A percentile compares a stretch with the other conserved stretches of the same genome.
Conservation (phyloP, 257 asterid genomes). For the Leptodermis oblonga region DNA sequence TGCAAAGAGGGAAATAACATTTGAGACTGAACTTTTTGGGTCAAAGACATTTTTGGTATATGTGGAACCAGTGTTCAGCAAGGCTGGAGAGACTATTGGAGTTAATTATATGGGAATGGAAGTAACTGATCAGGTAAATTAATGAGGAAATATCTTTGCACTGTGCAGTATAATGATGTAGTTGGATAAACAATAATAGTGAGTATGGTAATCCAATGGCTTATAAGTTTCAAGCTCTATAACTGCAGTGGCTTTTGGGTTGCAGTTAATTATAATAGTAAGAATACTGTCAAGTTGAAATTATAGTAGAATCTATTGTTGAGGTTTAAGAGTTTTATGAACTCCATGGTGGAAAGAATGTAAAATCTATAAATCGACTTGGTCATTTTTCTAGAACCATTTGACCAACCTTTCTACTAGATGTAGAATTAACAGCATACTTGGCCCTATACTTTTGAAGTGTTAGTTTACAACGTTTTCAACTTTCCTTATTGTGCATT, state of each 20-base stretch:
- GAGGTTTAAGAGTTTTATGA: not conserved
- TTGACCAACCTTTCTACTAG: not conserved
- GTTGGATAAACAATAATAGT: not conserved
- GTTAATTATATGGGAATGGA: constrained; percentile 97
- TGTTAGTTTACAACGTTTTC: not conserved
- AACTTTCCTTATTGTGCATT: not conserved
- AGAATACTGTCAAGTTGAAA: not conserved
- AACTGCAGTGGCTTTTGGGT: not conserved
- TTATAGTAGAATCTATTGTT: not conserved
- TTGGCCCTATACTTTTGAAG: not conserved
- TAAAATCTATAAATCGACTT: not conserved
- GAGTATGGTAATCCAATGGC: not conserved
- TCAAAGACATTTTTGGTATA: constrained; percentile 73
- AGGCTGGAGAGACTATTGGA: constrained; percentile 77
- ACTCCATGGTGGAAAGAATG: not conserved
- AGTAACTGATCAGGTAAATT: constrained; percentile 73
- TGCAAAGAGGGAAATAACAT: constrained; percentile 85
- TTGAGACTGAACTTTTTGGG: constrained; percentile 79
- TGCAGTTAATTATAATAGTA: not conserved
- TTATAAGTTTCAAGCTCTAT: not conserved
- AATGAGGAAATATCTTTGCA: not conserved
- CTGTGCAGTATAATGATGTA: not conserved
- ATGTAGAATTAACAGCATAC: not conserved
- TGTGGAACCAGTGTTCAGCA: constrained; percentile 88
- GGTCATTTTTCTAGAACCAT: not conserved